A percentile compares a stretch with the other conserved stretches of the same genome.
phyloP scores from a whole-genome alignment of 1,139 yeast genomes.

The Hansenula sp. region DNA sequence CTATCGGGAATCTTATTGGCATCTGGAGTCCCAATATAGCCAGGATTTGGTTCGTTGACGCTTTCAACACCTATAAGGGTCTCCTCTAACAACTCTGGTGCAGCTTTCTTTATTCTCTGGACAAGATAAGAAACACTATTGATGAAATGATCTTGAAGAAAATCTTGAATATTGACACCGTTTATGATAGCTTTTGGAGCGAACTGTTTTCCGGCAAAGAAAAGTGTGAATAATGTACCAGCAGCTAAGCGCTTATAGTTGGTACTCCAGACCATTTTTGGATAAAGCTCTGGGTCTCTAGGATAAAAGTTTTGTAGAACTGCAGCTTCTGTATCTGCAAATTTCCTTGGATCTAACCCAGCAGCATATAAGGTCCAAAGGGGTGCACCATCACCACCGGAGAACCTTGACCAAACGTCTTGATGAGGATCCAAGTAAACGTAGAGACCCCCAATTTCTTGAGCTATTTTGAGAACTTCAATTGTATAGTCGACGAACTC shows the following conservation, averaged over 20 bases:
- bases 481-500: conserved; percentile 72
- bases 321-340: conserved; percentile 69
- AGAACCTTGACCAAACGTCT: conserved; percentile 88
- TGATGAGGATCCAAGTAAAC: conserved; percentile 89
- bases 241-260: conserved; percentile 77
- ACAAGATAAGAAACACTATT: conserved; percentile 56
- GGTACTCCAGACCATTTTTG: conserved; percentile 93
- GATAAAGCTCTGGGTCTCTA: conserved; percentile 41
- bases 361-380: conserved; percentile 96
- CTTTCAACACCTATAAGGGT: conserved; percentile 76
- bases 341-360: conserved; percentile 75
- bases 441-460: conserved; percentile 67
- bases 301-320: conserved; percentile 56
- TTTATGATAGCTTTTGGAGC: conserved; percentile 70
- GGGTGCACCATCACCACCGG: conserved; percentile 97
- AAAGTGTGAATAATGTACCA: conserved; percentile 79
- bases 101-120: conserved; percentile 37
- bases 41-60: conserved; percentile 81
- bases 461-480: conserved; percentile 53
- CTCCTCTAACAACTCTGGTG: conserved; percentile 52
- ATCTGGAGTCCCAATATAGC: conserved; percentile 53
- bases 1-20: conserved; percentile 43
- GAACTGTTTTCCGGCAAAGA: conserved; percentile 70
- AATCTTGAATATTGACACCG: conserved; percentile 75
- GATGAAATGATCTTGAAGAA: conserved; percentile 61